Percentiles rank a stretch among this genome's conserved stretches.
Evolutionary conservation across 2,329 filamentous ascomycete species (phyloP).

Genomic region (Colletotrichum navitas): DNA sequence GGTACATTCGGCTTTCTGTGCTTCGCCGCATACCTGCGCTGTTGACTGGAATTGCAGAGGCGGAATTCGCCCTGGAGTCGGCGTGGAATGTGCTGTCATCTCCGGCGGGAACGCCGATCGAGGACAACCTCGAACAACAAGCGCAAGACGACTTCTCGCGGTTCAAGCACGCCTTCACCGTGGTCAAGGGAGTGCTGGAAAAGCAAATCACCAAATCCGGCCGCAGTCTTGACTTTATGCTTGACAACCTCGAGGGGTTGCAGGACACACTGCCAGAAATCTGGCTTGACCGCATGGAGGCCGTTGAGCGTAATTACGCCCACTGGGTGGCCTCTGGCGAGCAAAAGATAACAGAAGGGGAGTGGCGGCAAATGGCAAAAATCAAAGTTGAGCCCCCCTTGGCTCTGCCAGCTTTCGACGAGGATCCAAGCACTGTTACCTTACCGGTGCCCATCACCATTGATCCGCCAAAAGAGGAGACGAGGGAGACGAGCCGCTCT

Average conservation of each 20-base stretch:
- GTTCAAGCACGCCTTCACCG: slow-evolving; percentile 60
- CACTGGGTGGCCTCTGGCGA: slow-evolving; percentile 87
- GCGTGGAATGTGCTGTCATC: slow-evolving; percentile 73
- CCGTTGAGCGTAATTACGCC: slow-evolving; percentile 80
- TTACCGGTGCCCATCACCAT: slow-evolving; percentile 35
- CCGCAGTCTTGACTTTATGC: slow-evolving; percentile 82
- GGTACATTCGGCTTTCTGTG: slow-evolving; percentile 82
- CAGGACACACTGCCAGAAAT: slow-evolving; percentile 85
- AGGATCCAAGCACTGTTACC: slow-evolving; percentile 1
- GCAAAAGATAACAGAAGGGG: slow-evolving; percentile 76
- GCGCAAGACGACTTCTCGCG: slow-evolving; percentile 44
- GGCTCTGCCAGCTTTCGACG: slow-evolving; percentile 12
- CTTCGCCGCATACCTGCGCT: slow-evolving; percentile 80
- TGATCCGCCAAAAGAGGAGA: slow-evolving; percentile 21
- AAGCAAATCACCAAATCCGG: slow-evolving; percentile 78
- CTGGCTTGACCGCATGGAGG: slow-evolving; percentile 91
- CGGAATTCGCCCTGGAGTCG: slow-evolving; percentile 72
- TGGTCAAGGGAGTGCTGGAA: slow-evolving; percentile 75
- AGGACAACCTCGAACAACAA: background rate
- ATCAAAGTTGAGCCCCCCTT: slow-evolving; percentile 38
- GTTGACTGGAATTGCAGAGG: slow-evolving; percentile 74
- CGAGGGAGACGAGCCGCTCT: background rate
- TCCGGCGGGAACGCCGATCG: slow-evolving; percentile 19
- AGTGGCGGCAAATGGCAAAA: slow-evolving; percentile 56
- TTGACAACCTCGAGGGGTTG: slow-evolving; percentile 87